Base-by-base conservation (phyloP, 2,329 filamentous ascomycete species). In the Penicillium sp. region DNA sequence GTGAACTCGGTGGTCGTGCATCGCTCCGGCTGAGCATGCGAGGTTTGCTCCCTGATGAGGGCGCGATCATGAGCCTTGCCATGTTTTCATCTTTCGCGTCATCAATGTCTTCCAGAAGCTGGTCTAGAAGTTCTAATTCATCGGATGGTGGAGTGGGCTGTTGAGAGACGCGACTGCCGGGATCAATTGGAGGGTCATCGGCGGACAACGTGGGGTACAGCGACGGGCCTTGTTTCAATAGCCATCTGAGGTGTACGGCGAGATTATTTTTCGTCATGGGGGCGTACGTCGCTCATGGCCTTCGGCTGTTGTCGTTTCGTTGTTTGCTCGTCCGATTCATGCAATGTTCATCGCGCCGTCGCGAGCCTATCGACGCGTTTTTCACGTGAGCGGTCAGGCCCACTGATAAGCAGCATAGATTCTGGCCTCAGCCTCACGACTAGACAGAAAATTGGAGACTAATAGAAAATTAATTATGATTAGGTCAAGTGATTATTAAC, bases 221-320 rank as follows among this genome's bases (percentile, higher is more conserved):
- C 38, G 72, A 71, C 49, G 70, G 73, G 67, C 73, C 74, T 72
- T 73, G 75, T 59, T 72, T 73, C 63, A 82, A 63, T 59, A 82
- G 76, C 80, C 80, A 82, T 72, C 75, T 71, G 59, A 82, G 73
- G 70, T 80, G 78, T 65, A 71, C 66, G 54, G 70, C 68, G 55
- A 82, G 64, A 65, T 82, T 82, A 71, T 79, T 76, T 67, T 74
- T 80, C 71, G 80, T 81, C 80, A 82, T 82, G 75, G 72, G 74
- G 75, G 64, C 71, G 66, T 71, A 34, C 69, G 63, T 50, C 59
- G 65, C 54, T 66, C 73, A 73, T 75, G 62, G 57, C 67, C 69
- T 64, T 67, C 45, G 51, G 38, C 11, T 43, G 37, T 28, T 54
- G 22, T 59, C 15, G 49, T 60, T 47, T 57, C 50, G 41, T 47